Evolutionary conservation across 371 early-diverging fungal genomes (phyloP), one percentile per base, ranked within the genome.

Genomic region (Rhizopus stolonifer): DNA sequence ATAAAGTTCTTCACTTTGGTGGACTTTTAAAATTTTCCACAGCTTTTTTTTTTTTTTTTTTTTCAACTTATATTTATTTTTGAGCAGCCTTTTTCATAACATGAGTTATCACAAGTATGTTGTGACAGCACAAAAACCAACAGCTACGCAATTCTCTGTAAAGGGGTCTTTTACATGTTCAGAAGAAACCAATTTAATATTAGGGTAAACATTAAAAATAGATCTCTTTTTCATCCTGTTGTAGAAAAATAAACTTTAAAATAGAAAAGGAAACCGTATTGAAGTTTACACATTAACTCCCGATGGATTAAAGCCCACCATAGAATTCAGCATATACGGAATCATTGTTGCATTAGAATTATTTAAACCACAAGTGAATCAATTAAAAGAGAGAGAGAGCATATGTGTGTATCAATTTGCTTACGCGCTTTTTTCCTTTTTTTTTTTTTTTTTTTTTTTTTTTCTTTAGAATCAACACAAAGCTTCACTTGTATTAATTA

Each of bases 251-350:
- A 43, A 34, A 40, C 13, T 17, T 39, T 5, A 42, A 15, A 19
- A 45, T 61, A 90, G 90, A 38, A 90, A 90, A 65, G 77, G 83
- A 26, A 88, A 81, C 33, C 85, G 88, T 31, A 71, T 91, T 14
- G 89, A 91, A 57, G 74, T 93, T 18, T 84, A 79, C 54, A 67
- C 80, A 11, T 56, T 81, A 18, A 77, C 70, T n/a, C 72, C 77
- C 3, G 81, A 82, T 52, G 81, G 80, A 4, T 66, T 93, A 48
- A 82, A 81, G 44, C 71, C 81, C 14, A 75, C 86, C 14, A 70
- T 81, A 45, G 89, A 88, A 56, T 82, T 84, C 55, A 80, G 80
- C 8, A 64, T 92, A 14, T 78, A 89, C 69, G 93, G 90, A 6
- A 80, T 84, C 21, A 84, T 93, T 23, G 67, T 80, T 11, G 69